Evolutionary conservation across 805 yeast species (phyloP).

Genomic region (Candida caryicola): DNA sequence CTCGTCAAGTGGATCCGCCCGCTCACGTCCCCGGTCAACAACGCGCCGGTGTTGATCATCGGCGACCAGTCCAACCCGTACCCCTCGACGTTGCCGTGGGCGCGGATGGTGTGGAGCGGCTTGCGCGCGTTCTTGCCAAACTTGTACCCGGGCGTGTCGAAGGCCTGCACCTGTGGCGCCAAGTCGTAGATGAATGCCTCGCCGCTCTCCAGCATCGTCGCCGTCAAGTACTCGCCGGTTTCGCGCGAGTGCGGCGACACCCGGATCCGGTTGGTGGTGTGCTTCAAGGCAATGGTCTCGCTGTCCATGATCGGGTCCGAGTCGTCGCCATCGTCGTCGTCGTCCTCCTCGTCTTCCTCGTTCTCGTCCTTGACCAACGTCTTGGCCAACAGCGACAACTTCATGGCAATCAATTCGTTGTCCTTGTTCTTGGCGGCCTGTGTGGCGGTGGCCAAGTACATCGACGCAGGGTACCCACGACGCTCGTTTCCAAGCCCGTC

Average conservation of each 20-base stretch:
- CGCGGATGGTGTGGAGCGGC: slow-evolving; percentile 77
- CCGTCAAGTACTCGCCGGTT: slow-evolving; percentile 81
- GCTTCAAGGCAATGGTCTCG: slow-evolving; percentile 70
- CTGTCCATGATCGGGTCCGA: slow-evolving; percentile 85
- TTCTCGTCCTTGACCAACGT: slow-evolving; percentile 84
- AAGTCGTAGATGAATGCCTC: slow-evolving; percentile 85
- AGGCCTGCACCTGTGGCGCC: slow-evolving; percentile 73
- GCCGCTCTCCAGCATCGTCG: slow-evolving; percentile 86
- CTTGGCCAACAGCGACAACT: slow-evolving; percentile 75
- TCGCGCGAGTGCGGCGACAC: slow-evolving; percentile 71
- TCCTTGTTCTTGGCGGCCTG: slow-evolving; percentile 87
- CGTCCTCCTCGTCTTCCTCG: slow-evolving; percentile 71
- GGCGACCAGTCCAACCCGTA: slow-evolving; percentile 98
- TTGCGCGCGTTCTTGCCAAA: slow-evolving; percentile 74
- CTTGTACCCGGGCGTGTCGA: slow-evolving; percentile 82
- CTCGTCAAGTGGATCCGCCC: slow-evolving; percentile 81
- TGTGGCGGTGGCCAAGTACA: slow-evolving; percentile 86
- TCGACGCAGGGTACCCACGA: slow-evolving; percentile 82
- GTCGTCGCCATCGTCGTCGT: slow-evolving; percentile 64
- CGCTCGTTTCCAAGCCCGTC: slow-evolving; percentile 86
- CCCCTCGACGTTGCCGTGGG: slow-evolving; percentile 95
- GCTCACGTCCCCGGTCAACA: slow-evolving; percentile 83
- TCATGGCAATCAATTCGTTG: slow-evolving; percentile 83
- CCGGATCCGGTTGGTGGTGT: slow-evolving; percentile 87
- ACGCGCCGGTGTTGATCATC: slow-evolving; percentile 68